Evolutionary conservation across 805 yeast species (phyloP).

Genomic region (Pichia phayaonensis): DNA sequence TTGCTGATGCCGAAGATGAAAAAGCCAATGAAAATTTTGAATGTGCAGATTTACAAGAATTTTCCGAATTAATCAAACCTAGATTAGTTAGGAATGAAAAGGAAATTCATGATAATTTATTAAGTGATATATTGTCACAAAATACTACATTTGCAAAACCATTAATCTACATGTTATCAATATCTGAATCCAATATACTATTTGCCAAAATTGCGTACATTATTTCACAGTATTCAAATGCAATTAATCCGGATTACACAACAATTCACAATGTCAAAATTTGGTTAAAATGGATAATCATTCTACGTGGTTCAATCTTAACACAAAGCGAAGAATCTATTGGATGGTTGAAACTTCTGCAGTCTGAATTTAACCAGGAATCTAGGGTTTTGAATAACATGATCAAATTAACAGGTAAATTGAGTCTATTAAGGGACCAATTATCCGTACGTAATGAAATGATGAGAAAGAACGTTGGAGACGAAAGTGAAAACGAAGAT

Average conservation of each 20-base stretch:
- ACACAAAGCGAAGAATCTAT: slow-evolving; percentile 44
- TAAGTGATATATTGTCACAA: slow-evolving; percentile 26
- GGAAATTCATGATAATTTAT: slow-evolving; percentile 14
- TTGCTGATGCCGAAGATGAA: not conserved
- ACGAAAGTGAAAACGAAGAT: slow-evolving; percentile 21
- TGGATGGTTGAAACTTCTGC: slow-evolving; percentile 49
- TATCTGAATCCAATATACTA: slow-evolving; percentile 34
- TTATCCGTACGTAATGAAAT: slow-evolving; percentile 56
- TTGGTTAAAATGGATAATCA: slow-evolving; percentile 82
- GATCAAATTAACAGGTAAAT: slow-evolving; percentile 77
- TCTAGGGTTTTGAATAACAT: slow-evolving; percentile 56
- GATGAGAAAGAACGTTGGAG: slow-evolving; percentile 25
- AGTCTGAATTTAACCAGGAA: slow-evolving; percentile 47
- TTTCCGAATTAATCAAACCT: slow-evolving; percentile 18
- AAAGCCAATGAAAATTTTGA: slow-evolving; percentile 10
- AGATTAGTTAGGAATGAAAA: slow-evolving; percentile 20
- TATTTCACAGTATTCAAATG: slow-evolving; percentile 33
- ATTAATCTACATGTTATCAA: slow-evolving; percentile 47
- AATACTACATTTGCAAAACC: slow-evolving; percentile 39
- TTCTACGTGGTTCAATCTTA: slow-evolving; percentile 61
- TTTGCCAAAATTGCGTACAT: slow-evolving; percentile 40
- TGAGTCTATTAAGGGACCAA: slow-evolving; percentile 72
- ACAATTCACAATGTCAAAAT: slow-evolving; percentile 10
- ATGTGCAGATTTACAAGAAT: slow-evolving; percentile 19
- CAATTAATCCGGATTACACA: not conserved